phyloP scores from a whole-genome alignment of 345 rosid genomes.

The Cardamine occulta region DNA sequence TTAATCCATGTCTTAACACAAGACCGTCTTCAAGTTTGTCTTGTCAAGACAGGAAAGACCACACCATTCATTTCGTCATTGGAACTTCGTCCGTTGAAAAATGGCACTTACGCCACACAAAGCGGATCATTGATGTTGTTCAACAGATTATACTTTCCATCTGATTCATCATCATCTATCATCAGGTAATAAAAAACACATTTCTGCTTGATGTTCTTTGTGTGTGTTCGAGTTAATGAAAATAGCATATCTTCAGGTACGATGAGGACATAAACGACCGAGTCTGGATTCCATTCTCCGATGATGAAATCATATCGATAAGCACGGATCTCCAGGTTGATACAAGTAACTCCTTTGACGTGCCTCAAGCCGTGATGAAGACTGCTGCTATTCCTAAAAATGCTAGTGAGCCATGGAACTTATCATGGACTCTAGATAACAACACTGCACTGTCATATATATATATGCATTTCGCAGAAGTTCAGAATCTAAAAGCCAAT shows the following conservation, averaged over 20 bases:
- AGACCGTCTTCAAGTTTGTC: too few relatives aligned
- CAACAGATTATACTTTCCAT: too few relatives aligned
- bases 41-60: too few relatives aligned
- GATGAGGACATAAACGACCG: constrained; percentile 49
- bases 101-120: too few relatives aligned
- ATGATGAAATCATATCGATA: background rate
- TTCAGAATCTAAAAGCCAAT: constrained; percentile 15
- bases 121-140: too few relatives aligned
- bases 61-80: too few relatives aligned
- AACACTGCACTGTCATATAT: constrained; percentile 11
- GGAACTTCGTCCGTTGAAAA: too few relatives aligned
- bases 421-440: background rate
- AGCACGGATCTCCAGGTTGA: background rate
- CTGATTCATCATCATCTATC: too few relatives aligned
- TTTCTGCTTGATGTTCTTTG: too few relatives aligned
- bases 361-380: constrained; percentile 44
- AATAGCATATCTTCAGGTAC: constrained; percentile 36
- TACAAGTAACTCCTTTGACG: background rate
- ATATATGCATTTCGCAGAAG: constrained; percentile 53
- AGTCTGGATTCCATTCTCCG: constrained; percentile 22
- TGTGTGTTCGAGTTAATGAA: too few relatives aligned
- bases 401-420: background rate
- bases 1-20: background rate
- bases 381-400: constrained; percentile 43
- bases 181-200: too few relatives aligned